phyloP scores from a whole-genome alignment of 768 basidiomycete genomes.

The Phanerodontia chrysosporium region DNA sequence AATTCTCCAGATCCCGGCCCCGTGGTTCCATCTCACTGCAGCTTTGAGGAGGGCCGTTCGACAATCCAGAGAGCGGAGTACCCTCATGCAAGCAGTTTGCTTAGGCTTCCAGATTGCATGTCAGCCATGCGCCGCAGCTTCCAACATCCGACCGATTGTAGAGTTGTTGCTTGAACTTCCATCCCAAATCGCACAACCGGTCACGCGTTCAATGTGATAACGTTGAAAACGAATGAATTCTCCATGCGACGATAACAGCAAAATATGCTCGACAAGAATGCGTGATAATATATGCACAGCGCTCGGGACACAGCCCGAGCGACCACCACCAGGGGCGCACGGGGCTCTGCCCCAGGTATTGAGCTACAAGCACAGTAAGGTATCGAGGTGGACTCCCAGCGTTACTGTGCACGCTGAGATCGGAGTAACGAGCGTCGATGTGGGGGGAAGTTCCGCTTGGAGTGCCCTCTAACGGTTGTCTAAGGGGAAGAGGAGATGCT shows the following conservation, averaged over 20 bases:
- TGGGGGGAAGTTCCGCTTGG: neutral
- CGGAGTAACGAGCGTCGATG: neutral
- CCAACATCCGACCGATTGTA: too few species aligned
- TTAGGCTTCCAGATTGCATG: too few species aligned
- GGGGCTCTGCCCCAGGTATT: conserved; percentile 3
- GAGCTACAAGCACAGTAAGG: conserved; percentile 1
- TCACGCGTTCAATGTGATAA: too few species aligned
- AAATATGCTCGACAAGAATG: neutral
- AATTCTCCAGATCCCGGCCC: too few species aligned
- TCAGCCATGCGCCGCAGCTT: too few species aligned
- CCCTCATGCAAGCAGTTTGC: too few species aligned
- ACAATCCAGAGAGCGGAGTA: too few species aligned
- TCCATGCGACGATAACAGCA: neutral
- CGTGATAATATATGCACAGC: conserved; percentile 1
- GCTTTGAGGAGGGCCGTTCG: too few species aligned
- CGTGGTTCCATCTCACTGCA: too few species aligned
- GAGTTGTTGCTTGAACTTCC: too few species aligned
- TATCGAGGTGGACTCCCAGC: neutral
- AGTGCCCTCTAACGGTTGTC: neutral
- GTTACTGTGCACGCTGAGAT: neutral
- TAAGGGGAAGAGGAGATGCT: neutral
- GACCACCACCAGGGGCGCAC: conserved; percentile 3
- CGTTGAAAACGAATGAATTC: neutral
- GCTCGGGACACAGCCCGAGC: neutral
- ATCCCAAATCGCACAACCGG: too few species aligned